Evolutionary conservation across 441 rosid species (phyloP).

Genomic region (Populus hybrid): DNA sequence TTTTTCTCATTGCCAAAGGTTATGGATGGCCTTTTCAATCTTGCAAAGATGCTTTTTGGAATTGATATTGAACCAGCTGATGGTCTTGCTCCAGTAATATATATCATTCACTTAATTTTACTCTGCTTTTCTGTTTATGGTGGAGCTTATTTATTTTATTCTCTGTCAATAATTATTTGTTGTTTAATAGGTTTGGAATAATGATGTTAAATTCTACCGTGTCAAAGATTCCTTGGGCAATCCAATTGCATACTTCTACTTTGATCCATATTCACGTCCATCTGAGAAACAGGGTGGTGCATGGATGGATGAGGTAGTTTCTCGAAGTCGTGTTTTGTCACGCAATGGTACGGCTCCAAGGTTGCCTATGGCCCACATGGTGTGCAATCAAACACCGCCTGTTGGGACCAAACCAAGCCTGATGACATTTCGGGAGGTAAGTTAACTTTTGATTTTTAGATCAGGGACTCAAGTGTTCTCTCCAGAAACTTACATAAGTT

Average conservation of each 20-base stretch:
- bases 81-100: constrained; percentile 82
- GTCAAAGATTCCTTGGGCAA: constrained; percentile 77
- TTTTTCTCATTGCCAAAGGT: constrained; percentile 91
- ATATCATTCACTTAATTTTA: constrained; percentile 7
- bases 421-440: constrained; percentile 94
- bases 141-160: constrained; percentile 7
- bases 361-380: constrained; percentile 95
- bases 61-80: constrained; percentile 75
- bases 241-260: constrained; percentile 82
- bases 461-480: not conserved
- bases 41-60: constrained; percentile 70
- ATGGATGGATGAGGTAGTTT: constrained; percentile 91
- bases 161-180: constrained; percentile 11
- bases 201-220: constrained; percentile 68
- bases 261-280: constrained; percentile 96
- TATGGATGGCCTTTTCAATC: constrained; percentile 86
- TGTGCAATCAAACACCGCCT: constrained; percentile 94
- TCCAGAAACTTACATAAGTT: not conserved
- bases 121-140: constrained; percentile 15
- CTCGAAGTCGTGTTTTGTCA: constrained; percentile 75
- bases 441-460: constrained; percentile 3
- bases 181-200: constrained; percentile 79
- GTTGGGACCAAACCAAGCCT: constrained; percentile 96
- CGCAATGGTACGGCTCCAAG: constrained; percentile 58
- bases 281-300: constrained; percentile 91